These are phyloP conservation scores for Carallia brachiata DNA, from an alignment of 345 rosid species.

Conservation along the genomic window DNA sequence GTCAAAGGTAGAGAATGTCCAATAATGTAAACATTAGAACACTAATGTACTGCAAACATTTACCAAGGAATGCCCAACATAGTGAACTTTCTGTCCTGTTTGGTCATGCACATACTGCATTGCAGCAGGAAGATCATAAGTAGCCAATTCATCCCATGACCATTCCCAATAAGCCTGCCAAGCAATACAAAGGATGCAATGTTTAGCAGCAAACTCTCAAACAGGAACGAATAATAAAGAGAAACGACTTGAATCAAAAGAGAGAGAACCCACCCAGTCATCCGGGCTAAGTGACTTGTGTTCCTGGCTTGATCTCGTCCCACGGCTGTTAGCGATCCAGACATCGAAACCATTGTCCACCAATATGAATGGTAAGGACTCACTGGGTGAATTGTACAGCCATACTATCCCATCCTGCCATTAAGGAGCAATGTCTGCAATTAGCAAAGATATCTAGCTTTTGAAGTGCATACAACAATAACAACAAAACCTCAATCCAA, in stretches of 20 bases:
- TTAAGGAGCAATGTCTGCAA: too few relatives aligned
- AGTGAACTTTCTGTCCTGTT: constrained; percentile 40
- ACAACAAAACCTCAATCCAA: too few relatives aligned
- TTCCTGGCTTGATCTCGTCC: constrained; percentile 16
- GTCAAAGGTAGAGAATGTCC: background rate
- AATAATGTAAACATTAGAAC: background rate
- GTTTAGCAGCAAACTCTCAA: background rate
- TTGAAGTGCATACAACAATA: too few relatives aligned
- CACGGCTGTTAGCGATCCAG: constrained; percentile 27
- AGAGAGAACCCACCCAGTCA: constrained; percentile 4
- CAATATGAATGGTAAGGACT: constrained; percentile 22
- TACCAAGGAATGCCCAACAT: constrained; percentile 43
- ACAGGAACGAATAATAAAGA: background rate
- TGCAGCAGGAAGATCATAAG: constrained; percentile 30
- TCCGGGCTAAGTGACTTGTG: constrained; percentile 22
- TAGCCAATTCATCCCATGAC: constrained; percentile 41
- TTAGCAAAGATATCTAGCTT: too few relatives aligned
- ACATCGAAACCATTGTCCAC: constrained; percentile 32
- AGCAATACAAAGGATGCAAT: background rate
- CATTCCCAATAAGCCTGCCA: constrained; percentile 42
- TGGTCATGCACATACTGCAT: constrained; percentile 24
- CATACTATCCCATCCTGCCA: constrained; percentile 26
- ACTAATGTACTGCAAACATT: background rate
- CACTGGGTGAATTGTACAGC: constrained; percentile 15
- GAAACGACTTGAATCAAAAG: background rate